Evolutionary conservation across 805 yeast species (phyloP).

Genomic region (Kurtzmaniella cleridarum): DNA sequence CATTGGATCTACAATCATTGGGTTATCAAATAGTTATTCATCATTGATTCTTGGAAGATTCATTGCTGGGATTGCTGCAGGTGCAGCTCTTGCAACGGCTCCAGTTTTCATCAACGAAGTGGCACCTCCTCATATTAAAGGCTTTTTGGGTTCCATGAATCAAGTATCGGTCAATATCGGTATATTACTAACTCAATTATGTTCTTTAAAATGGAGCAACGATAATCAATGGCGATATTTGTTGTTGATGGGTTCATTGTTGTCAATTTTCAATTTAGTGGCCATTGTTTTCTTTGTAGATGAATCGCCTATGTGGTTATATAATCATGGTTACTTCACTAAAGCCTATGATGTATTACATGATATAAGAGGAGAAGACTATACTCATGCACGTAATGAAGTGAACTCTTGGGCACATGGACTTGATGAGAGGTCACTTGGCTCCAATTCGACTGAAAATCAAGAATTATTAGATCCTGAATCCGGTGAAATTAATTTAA

Average conservation of each 20-base stretch:
- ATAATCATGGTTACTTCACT: constrained; percentile 37
- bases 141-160: constrained; percentile 82
- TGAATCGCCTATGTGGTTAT: constrained; percentile 86
- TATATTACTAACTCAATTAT: constrained; percentile 69
- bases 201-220: constrained; percentile 67
- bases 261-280: constrained; percentile 48
- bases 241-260: constrained; percentile 51
- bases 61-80: constrained; percentile 81
- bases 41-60: constrained; percentile 63
- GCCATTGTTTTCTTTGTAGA: constrained; percentile 37
- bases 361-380: constrained; percentile 36
- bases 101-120: constrained; percentile 80
- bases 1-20: constrained; percentile 61
- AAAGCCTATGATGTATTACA: constrained; percentile 37
- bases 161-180: constrained; percentile 86
- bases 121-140: constrained; percentile 63
- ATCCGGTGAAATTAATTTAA: too few relatives aligned
- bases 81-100: constrained; percentile 77
- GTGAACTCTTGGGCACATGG: constrained; percentile 29
- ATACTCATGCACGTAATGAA: constrained; percentile 27
- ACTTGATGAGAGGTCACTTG: not conserved
- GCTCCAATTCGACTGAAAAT: not conserved
- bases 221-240: constrained; percentile 68
- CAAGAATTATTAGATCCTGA: too few relatives aligned
- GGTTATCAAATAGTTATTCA: constrained; percentile 38